Conservation (phyloP, 352 stramenopile genomes). For the Phytophthora colocasiae region DNA sequence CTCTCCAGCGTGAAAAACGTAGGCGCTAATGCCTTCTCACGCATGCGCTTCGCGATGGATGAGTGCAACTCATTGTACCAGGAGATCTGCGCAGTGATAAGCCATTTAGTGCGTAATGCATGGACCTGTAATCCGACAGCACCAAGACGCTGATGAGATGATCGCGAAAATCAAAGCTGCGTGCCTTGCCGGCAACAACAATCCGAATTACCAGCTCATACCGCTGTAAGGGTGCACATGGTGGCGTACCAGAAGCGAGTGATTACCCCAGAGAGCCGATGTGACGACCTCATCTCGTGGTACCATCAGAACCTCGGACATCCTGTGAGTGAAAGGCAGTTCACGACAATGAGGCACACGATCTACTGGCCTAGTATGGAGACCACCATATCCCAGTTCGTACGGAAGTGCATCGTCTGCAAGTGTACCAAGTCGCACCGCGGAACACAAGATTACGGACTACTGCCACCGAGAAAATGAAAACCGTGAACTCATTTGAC, state of each 20-base stretch:
- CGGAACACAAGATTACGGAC: background rate
- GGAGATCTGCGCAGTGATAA: background rate
- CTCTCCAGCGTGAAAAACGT: background rate
- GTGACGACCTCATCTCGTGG: conserved; percentile 3
- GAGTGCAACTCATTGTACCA: background rate
- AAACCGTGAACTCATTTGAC: background rate
- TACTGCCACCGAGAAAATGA: background rate
- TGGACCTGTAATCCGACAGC: background rate
- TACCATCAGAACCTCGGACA: conserved; percentile 13
- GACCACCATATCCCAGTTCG: too few relatives aligned
- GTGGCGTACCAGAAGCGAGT: conserved; percentile 9
- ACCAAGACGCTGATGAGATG: background rate
- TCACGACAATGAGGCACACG: background rate
- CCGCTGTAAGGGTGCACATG: background rate
- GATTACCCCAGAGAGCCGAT: background rate
- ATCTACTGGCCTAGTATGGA: background rate
- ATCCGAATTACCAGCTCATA: conserved; percentile 6
- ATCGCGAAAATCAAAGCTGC: background rate
- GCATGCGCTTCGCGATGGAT: background rate
- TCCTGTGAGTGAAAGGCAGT: background rate
- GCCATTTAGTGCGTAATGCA: background rate
- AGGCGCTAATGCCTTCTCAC: background rate
- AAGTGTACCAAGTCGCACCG: background rate
- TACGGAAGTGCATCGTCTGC: background rate
- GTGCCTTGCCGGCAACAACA: background rate